Base-by-base conservation (phyloP, 129 eudicot genomes). In the Ambrosia artemisiifolia region DNA sequence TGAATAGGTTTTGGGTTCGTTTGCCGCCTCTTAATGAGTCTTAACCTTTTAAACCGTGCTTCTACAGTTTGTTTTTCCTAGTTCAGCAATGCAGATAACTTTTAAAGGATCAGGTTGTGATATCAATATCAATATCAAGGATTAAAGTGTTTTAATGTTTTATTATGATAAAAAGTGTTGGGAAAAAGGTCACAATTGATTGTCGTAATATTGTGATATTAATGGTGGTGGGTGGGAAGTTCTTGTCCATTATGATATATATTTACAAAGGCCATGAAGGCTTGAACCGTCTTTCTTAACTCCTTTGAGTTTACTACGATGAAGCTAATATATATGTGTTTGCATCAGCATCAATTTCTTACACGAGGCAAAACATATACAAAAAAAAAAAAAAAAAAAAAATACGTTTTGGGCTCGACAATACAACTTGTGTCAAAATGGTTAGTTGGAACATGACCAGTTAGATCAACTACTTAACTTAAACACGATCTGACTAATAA, bases 111-210 rank as follows among this genome's bases (percentile, higher is more conserved):
- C 32, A 28, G 35, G 38, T 17, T 73, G 9, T 33, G 42, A 18
- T 3, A 34, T 73, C 78, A 73, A 18, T 3, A 34, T 73, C 78
- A 73, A 7, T 57, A 47, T 73, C 78, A 62, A 61, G 35, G 24
- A 44, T 61, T 24, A 72, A 62, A 62, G 70, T 55, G 55, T 4
- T 40, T 40, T 20, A 55, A 55, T 18, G 33, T 55, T 55, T 20
- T 30, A 55, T 71, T n/a, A 73, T 62, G 50, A 28, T 8, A 47
- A 56, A 56, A 16, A 17, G 78, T 63, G 34, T 55, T 55, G 12
- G 62, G 33, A 55, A 55, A 55, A 55, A 18, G n/a, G 62, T 55
- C 28, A 55, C 9, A 32, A 20, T 54, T 28, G 6, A 55, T 55
- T 3, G 12, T 44, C 56, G 28, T 56, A 53, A 44, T 18, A 56